These are phyloP conservation scores for Marsdenia floribunda DNA, from an alignment of 257 asterid genomes.

Conservation along the genomic window DNA sequence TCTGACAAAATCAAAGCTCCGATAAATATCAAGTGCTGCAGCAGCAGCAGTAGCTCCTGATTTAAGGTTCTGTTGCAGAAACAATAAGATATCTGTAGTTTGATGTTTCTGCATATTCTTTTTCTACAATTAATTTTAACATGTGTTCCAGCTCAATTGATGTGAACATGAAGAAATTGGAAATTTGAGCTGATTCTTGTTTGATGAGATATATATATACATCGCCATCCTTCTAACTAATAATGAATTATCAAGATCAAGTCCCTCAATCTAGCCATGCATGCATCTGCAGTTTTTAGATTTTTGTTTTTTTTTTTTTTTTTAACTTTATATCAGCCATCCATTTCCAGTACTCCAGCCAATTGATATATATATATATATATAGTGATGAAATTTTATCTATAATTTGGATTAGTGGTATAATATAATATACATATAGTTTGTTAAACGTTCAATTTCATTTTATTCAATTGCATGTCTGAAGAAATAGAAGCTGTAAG, in stretches of 20 bases:
- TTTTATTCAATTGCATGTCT: neutral
- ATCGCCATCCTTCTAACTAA: neutral
- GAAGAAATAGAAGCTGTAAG: neutral
- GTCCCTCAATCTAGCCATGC: neutral
- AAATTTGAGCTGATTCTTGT: neutral
- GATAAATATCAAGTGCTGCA: slow-evolving; percentile 3
- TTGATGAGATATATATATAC: neutral
- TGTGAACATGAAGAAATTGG: neutral
- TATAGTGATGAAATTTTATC: neutral
- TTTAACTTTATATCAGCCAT: neutral
- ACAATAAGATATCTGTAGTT: too few relatives aligned
- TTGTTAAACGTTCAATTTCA: neutral
- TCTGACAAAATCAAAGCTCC: neutral
- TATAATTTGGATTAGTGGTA: neutral
- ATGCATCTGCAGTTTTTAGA: neutral
- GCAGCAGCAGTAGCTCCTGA: neutral
- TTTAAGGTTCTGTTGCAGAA: neutral
- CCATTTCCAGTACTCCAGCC: neutral
- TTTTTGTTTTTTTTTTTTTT: too few relatives aligned
- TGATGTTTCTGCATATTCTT: neutral
- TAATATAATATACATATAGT: too few relatives aligned
- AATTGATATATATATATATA: too few relatives aligned
- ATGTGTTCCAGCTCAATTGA: neutral
- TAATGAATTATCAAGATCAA: neutral
- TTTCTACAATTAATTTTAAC: neutral